phyloP scores from a whole-genome alignment of 306 rosid species.

The Betula pendula region DNA sequence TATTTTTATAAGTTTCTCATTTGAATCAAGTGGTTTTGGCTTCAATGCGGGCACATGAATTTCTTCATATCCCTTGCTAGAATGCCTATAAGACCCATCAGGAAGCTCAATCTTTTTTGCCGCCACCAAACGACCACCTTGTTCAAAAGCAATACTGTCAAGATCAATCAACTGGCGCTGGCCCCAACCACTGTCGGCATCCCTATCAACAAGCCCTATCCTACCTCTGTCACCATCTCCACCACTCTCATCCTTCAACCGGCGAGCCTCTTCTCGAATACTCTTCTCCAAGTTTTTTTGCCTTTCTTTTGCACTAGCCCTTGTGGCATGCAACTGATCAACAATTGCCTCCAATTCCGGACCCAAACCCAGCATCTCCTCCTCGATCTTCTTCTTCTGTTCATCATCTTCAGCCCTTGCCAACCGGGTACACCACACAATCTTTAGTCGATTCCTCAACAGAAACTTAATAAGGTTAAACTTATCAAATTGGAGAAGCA shows the following conservation, averaged over 20 bases:
- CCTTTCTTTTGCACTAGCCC: conserved; percentile 91
- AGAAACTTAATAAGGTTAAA: conserved; percentile 77
- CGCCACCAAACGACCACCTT: conserved; percentile 68
- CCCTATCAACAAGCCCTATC: conserved; percentile 72
- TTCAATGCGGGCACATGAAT: conserved; percentile 38
- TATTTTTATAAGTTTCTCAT: conserved; percentile 71
- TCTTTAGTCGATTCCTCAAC: conserved; percentile 68
- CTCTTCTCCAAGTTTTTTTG: conserved; percentile 88
- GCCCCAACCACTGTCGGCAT: conserved; percentile 80
- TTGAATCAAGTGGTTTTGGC: conserved; percentile 63
- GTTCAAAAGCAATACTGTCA: conserved; percentile 72
- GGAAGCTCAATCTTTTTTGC: conserved; percentile 77
- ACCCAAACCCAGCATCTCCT: conserved; percentile 76
- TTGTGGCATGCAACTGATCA: conserved; percentile 67
- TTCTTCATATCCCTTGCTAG: too few species aligned
- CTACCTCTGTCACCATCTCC: conserved; percentile 73
- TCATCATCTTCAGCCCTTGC: conserved; percentile 65
- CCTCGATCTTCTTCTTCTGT: conserved; percentile 80
- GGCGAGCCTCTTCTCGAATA: conserved; percentile 86
- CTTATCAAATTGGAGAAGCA: conserved; percentile 65
- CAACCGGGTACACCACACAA: conserved; percentile 56
- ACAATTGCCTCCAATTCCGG: conserved; percentile 42
- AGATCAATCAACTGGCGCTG: conserved; percentile 32
- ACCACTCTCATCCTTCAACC: conserved; percentile 75
- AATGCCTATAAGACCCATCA: conserved; percentile 24